phyloP scores from a whole-genome alignment of 345 rosid species.

The Arabidopsis arenosa region DNA sequence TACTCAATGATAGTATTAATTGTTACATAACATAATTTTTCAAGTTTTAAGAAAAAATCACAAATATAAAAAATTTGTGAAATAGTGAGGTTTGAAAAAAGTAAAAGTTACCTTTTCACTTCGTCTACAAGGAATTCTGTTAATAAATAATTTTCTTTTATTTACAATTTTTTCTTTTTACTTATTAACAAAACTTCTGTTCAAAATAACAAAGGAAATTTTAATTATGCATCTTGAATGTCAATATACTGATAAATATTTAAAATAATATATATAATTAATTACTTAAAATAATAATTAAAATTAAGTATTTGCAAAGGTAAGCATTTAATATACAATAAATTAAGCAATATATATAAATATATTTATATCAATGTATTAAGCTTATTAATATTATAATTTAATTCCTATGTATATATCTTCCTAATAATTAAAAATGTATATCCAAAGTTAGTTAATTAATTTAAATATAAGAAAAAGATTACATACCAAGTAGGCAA shows the following conservation, averaged over 20 bases:
- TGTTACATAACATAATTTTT: background rate
- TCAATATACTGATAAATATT: background rate
- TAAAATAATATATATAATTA: background rate
- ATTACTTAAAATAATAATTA: background rate
- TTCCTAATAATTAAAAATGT: background rate
- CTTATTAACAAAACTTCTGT: background rate
- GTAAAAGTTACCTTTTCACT: background rate
- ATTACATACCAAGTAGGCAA: background rate
- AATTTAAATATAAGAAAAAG: too few relatives aligned
- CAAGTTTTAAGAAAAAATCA: background rate
- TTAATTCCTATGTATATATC: too few relatives aligned
- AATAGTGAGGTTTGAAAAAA: background rate
- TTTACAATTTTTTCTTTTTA: background rate
- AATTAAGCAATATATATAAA: background rate
- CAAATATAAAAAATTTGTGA: background rate
- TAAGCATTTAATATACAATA: background rate
- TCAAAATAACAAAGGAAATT: background rate
- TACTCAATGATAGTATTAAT: constrained; percentile 2
- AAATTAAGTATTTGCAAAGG: background rate
- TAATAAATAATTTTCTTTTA: too few relatives aligned
- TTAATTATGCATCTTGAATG: background rate
- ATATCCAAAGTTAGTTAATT: background rate
- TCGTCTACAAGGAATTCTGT: too few relatives aligned
- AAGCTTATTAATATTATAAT: background rate
- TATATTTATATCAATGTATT: background rate